Percentiles rank a stretch among this genome's conserved stretches.
phyloP scores from a whole-genome alignment of 2,329 filamentous ascomycete genomes.

The Phyllosticta citriasiana region DNA sequence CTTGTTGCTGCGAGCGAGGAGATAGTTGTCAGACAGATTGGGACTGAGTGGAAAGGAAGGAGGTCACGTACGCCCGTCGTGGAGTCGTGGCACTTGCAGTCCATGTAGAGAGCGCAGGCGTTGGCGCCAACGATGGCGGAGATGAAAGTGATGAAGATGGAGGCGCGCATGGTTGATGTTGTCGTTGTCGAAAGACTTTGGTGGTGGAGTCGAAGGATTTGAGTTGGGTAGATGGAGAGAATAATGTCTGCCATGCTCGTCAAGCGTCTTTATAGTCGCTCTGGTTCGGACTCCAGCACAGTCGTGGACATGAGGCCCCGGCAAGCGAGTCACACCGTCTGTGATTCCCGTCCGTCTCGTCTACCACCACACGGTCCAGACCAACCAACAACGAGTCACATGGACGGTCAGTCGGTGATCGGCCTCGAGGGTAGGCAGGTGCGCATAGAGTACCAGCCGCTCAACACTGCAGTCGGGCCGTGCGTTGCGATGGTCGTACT shows the following conservation, averaged over 20 bases:
- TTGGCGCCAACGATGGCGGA: not conserved
- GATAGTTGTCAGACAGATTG: not conserved
- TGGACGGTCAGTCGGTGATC: too few species aligned
- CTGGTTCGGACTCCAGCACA: too few species aligned
- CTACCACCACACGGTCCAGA: too few species aligned
- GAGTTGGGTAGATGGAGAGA: not conserved
- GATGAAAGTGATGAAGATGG: not conserved
- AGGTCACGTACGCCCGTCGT: not conserved
- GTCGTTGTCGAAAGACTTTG: not conserved
- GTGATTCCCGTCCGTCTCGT: too few species aligned
- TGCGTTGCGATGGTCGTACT: not conserved
- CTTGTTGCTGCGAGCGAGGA: not conserved
- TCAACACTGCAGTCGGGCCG: not conserved
- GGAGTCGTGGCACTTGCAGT: constrained; percentile 1
- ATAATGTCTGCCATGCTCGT: too few species aligned
- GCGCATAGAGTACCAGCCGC: too few species aligned
- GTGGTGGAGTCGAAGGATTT: not conserved
- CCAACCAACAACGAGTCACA: not conserved
- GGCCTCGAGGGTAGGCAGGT: too few species aligned
- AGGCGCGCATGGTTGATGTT: not conserved
- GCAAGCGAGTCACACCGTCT: too few species aligned
- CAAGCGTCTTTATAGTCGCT: too few species aligned
- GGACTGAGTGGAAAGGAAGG: not conserved
- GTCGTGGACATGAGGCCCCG: too few species aligned
- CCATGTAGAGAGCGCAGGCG: not conserved